A percentile compares a stretch with the other conserved stretches of the same genome.
Evolutionary conservation across 805 yeast species (phyloP).

Genomic region (Ogataea sp.): DNA sequence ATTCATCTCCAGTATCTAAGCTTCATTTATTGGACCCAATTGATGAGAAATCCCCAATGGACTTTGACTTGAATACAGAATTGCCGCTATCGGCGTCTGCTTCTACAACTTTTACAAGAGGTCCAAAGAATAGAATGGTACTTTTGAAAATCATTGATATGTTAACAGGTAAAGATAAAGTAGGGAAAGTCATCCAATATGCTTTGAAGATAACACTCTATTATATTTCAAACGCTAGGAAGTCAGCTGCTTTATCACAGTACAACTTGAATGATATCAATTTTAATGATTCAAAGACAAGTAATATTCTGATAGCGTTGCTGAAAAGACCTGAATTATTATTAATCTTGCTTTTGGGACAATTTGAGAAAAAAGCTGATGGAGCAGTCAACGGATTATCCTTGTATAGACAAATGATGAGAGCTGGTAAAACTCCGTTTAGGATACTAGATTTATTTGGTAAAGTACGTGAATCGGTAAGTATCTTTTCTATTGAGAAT

Average conservation of each 20-base stretch:
- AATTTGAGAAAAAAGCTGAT: conserved; percentile 30
- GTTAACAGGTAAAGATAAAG: conserved; percentile 62
- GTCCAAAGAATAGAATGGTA: conserved; percentile 17
- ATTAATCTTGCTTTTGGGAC: conserved; percentile 27
- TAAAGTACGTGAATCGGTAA: conserved; percentile 17
- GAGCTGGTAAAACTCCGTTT: conserved; percentile 68
- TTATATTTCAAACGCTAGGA: conserved; percentile 35
- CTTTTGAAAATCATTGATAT: conserved; percentile 45
- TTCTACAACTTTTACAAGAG: not conserved
- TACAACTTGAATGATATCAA: conserved; percentile 10
- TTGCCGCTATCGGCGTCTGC: not conserved
- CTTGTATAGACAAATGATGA: conserved; percentile 55
- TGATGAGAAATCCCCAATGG: conserved; percentile 1
- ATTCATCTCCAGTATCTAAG: not conserved
- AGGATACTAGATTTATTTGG: conserved; percentile 31
- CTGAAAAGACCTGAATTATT: conserved; percentile 21
- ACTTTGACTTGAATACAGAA: not conserved
- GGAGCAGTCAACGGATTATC: conserved; percentile 42
- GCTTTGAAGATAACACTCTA: conserved; percentile 42
- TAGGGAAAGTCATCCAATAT: conserved; percentile 59
- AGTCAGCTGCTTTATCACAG: conserved; percentile 10
- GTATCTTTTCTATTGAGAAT: not conserved
- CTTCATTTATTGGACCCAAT: conserved; percentile 1
- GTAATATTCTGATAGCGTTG: conserved; percentile 16
- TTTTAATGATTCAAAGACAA: conserved; percentile 17